A percentile compares a stretch with the other conserved stretches of the same genome.
These are phyloP conservation scores for Pelargonium fulgidum DNA, from an alignment of 441 rosid species.

Conservation along the genomic window DNA sequence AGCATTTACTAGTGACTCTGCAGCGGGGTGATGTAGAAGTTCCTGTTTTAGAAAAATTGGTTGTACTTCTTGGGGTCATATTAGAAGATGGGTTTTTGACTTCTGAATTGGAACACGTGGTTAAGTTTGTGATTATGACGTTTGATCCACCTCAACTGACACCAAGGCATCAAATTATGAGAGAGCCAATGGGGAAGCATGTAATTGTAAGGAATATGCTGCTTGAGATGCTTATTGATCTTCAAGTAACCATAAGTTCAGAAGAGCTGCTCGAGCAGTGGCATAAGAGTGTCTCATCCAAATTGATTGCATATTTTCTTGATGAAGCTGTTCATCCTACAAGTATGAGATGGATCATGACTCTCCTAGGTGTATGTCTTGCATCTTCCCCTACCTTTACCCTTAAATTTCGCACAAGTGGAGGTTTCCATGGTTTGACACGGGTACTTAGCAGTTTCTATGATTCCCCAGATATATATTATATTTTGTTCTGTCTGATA, in stretches of 20 bases:
- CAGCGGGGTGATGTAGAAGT: conserved; percentile 99
- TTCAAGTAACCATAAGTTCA: conserved; percentile 91
- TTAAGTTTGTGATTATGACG: conserved; percentile 95
- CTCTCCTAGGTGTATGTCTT: conserved; percentile 95
- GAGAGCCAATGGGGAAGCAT: conserved; percentile 97
- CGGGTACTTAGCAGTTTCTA: conserved; percentile 92
- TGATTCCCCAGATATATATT: conserved; percentile 99
- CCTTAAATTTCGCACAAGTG: conserved; percentile 90
- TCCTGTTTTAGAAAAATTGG: conserved; percentile 94
- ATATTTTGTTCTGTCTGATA: conserved; percentile 90
- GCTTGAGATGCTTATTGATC: conserved; percentile 98
- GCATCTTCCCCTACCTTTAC: conserved; percentile 94
- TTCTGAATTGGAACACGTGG: conserved; percentile 96
- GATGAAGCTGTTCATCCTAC: conserved; percentile 99
- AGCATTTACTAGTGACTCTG: conserved; percentile 89
- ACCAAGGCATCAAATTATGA: conserved; percentile 55
- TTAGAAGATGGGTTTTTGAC: conserved; percentile 95
- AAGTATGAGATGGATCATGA: conserved; percentile 99
- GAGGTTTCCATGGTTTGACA: conserved; percentile 90
- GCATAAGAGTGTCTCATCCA: conserved; percentile 99
- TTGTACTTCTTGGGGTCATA: conserved; percentile 95
- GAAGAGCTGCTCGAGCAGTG: conserved; percentile 98
- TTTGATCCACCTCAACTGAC: conserved; percentile 94
- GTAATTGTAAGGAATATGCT: conserved; percentile 98
- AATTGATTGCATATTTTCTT: conserved; percentile 89